phyloP scores from a whole-genome alignment of 257 asterid species.

The Salvia miltiorrhiza region DNA sequence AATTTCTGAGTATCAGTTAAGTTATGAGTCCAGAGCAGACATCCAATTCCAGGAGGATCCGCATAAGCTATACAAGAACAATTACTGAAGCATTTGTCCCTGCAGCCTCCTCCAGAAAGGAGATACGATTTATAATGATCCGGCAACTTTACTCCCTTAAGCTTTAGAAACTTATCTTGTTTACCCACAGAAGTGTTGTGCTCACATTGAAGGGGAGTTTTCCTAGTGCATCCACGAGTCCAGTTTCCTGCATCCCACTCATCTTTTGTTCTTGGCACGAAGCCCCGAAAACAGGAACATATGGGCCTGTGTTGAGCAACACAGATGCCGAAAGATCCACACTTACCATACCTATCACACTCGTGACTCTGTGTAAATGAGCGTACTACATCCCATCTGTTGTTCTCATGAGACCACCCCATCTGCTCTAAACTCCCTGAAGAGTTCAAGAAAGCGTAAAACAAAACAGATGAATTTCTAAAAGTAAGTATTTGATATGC shows the following conservation, averaged over 20 bases:
- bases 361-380: slow-evolving; percentile 17
- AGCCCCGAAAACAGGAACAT: slow-evolving; percentile 51
- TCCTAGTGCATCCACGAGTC: slow-evolving; percentile 57
- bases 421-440: slow-evolving; percentile 24
- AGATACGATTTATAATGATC: slow-evolving; percentile 14
- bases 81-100: slow-evolving; percentile 21
- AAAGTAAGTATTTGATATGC: slow-evolving; percentile 17
- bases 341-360: slow-evolving; percentile 50
- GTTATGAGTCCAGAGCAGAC: slow-evolving; percentile 26
- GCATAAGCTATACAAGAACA: slow-evolving; percentile 36
- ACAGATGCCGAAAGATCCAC: slow-evolving; percentile 60
- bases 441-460: slow-evolving; percentile 14
- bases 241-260: slow-evolving; percentile 55
- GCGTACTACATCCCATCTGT: slow-evolving; percentile 32
- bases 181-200: slow-evolving; percentile 2
- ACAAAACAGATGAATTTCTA: slow-evolving; percentile 4
- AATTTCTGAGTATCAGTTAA: slow-evolving; percentile 26
- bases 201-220: slow-evolving; percentile 33
- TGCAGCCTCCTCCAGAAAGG: neutral
- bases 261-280: slow-evolving; percentile 27
- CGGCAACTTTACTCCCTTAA: slow-evolving; percentile 48
- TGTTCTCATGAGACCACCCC: slow-evolving; percentile 28
- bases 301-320: slow-evolving; percentile 15
- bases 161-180: slow-evolving; percentile 38
- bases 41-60: slow-evolving; percentile 23